Evolutionary conservation across 176 grass and related monocot species (phyloP).

Genomic region (Musa beccarii): DNA sequence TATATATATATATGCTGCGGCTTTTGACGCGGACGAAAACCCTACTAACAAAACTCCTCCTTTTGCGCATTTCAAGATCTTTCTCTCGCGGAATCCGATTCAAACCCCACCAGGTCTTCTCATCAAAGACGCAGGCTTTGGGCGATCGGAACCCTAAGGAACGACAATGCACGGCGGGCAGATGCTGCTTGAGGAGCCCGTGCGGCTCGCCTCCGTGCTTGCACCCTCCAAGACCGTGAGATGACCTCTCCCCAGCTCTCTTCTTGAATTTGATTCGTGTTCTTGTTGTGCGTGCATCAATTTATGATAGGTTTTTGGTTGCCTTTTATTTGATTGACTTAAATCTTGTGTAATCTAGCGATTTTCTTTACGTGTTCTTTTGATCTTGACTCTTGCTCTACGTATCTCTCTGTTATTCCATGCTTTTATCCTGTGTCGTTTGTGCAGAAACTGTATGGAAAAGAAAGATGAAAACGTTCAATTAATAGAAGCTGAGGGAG

Average conservation of each 20-base stretch:
- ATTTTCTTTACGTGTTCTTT: background rate
- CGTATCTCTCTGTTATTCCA: background rate
- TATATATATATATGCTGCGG: no score
- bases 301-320: no score
- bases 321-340: no score
- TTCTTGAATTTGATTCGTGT: background rate
- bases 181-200: conserved; percentile 83
- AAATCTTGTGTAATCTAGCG: no score
- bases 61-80: no score
- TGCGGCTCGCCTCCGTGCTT: conserved; percentile 72
- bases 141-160: background rate
- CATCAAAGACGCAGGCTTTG: background rate
- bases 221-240: conserved; percentile 52
- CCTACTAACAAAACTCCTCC: no score
- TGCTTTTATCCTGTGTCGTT: background rate
- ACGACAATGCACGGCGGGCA: conserved; percentile 59
- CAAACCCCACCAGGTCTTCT: background rate
- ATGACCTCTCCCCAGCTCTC: conserved; percentile 2
- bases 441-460: background rate
- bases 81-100: background rate
- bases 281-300: background rate
- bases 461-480: background rate
- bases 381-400: background rate
- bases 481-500: background rate
- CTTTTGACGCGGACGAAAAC: no score